Base-by-base conservation (phyloP, 129 eudicot species). In the Pittosporum tobira region DNA sequence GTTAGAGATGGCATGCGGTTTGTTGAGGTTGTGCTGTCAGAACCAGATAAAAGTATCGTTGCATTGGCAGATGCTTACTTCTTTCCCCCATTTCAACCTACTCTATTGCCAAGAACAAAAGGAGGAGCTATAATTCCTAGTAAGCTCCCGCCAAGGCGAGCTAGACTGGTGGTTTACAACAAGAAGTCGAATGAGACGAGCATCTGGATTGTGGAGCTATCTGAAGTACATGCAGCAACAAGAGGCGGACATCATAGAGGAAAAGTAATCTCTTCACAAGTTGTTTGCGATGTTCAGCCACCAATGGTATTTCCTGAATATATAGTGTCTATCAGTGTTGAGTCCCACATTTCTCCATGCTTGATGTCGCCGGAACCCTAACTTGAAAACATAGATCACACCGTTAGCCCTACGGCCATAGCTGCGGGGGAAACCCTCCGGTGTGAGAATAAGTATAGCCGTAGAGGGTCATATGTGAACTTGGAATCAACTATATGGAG, bases 41-140 rank as follows among this genome's bases (percentile, higher is more conserved):
- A 91, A 75, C 99, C 99, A 16, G 94, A 77, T 23, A 91, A 91
- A 73, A 72, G 48, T 67, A 84, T 91, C 43, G 94, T 91, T 67
- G 99, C 99, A 29, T 75, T 91, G 73, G 99, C 99, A 46, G 99
- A 91, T 81, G 99, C 99, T 0, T 91, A 91, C 78, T 91, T 91
- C 73, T 91, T 86, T 60, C 99, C 99, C 12, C 99, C 99, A 22
- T 91, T 91, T 54, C 99, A 91, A 62, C 88, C 99, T 47, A 83
- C 96, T n/a, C 63, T 91, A 63, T 51, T 93, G 66, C 79, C 88
- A 10, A 84, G 97, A 74, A 78, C 79, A 45, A 90, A 85, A 78
- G 95, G 94, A 51, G 93, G 88, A 56, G 84, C 96, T 48, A 58
- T 80, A 36, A 81, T 93, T 52, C 99, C 94, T 40, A 72, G 76